phyloP scores from a whole-genome alignment of 2,329 filamentous ascomycete genomes.

The Neofusicoccum kwambonambiense region DNA sequence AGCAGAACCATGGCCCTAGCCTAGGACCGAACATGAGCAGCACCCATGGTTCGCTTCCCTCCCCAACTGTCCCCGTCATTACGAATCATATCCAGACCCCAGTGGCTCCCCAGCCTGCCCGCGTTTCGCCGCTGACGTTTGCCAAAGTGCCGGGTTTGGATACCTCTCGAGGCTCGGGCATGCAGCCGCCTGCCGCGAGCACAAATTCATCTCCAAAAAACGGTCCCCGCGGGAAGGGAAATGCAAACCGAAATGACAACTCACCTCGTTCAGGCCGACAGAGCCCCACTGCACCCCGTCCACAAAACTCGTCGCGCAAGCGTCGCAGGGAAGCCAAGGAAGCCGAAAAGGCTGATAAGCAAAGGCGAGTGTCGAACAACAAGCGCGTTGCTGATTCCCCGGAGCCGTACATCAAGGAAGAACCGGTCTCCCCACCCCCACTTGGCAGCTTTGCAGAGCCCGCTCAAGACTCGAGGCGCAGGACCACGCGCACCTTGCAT shows the following conservation, averaged over 20 bases:
- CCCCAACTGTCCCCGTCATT: constrained; percentile 49
- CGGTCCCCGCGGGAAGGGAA: constrained; percentile 7
- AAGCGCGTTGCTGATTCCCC: constrained; percentile 29
- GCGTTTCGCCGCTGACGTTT: constrained; percentile 59
- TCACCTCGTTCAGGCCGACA: constrained; percentile 36
- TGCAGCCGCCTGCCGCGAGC: constrained; percentile 13
- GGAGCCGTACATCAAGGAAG: constrained; percentile 59
- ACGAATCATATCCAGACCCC: constrained; percentile 72
- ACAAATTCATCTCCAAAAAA: constrained; percentile 20
- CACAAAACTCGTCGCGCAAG: constrained; percentile 51
- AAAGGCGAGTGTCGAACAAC: constrained; percentile 32
- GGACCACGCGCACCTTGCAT: constrained; percentile 34
- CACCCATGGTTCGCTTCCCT: constrained; percentile 21
- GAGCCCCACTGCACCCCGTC: constrained; percentile 45
- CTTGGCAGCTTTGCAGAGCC: constrained; percentile 44
- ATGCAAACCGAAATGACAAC: constrained; percentile 16
- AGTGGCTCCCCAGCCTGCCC: constrained; percentile 72
- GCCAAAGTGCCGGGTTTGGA: constrained; percentile 52
- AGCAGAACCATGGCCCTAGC: constrained; percentile 18
- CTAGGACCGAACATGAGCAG: constrained; percentile 3
- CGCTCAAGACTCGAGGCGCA: constrained; percentile 38
- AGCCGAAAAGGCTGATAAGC: constrained; percentile 36
- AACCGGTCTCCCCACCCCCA: constrained; percentile 61
- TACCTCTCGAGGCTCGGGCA: constrained; percentile 49
- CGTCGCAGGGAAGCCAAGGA: constrained; percentile 47